Percentiles rank a stretch among this genome's conserved stretches.
These are phyloP conservation scores for Ustilago curta DNA, from an alignment of 1,284 basidiomycete species.

Conservation along the genomic window DNA sequence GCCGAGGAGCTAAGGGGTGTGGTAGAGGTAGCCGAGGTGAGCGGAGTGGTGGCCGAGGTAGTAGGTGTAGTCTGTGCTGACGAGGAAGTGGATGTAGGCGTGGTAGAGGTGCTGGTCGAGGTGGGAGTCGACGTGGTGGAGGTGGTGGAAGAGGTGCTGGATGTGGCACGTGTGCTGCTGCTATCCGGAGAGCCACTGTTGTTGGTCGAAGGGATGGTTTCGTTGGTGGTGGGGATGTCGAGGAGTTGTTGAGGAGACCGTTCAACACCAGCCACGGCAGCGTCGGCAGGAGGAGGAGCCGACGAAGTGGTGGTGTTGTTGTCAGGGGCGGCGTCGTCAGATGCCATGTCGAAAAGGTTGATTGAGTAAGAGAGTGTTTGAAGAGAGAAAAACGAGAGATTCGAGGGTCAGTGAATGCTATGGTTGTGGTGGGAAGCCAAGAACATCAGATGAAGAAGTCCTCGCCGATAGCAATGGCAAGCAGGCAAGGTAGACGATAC, in stretches of 20 bases:
- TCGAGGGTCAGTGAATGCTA: slow-evolving; percentile 14
- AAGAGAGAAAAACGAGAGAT: slow-evolving; percentile 1
- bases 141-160: slow-evolving; percentile 8
- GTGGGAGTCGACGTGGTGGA: slow-evolving; percentile 11
- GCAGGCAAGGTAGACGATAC: neutral
- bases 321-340: neutral
- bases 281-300: slow-evolving; percentile 1
- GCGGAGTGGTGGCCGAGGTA: slow-evolving; percentile 14
- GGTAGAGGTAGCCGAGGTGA: slow-evolving; percentile 22
- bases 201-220: neutral
- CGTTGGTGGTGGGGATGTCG: slow-evolving; percentile 7
- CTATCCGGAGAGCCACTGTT: slow-evolving; percentile 3
- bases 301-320: neutral
- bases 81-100: slow-evolving; percentile 23
- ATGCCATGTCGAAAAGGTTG: slow-evolving; percentile 4
- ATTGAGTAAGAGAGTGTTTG: neutral
- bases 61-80: slow-evolving; percentile 14
- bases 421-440: neutral
- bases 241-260: slow-evolving; percentile 26
- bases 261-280: slow-evolving; percentile 15
- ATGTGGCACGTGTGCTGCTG: slow-evolving; percentile 1
- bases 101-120: slow-evolving; percentile 13
- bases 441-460: neutral
- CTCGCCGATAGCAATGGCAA: neutral
- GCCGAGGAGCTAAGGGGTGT: slow-evolving; percentile 14